Base-by-base conservation (phyloP, 495 filamentous ascomycete genomes). In the Rhypophila decipiens region DNA sequence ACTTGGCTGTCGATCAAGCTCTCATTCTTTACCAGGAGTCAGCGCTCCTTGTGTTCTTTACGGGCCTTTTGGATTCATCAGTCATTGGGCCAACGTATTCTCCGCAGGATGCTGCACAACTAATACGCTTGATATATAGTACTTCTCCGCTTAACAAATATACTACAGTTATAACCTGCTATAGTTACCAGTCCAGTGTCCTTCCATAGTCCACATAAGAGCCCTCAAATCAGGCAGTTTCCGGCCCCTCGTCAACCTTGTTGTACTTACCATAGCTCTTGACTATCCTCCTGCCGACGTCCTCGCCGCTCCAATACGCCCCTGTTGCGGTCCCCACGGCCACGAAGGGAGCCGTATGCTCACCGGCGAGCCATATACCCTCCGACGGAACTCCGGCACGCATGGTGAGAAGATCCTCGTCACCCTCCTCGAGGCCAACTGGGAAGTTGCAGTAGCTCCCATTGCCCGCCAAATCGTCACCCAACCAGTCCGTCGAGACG, bases 361-460 rank as follows among this genome's bases (percentile, higher is more conserved):
- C 91, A 0, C 91, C 91, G 1, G 91, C 93, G 54, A 96, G 79
- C 90, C 90, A 98, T 3, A 96, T 53, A 1, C 84, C 80, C 15
- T 86, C 73, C 11, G 77, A 79, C 4, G 79, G 73, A 36, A 86
- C 66, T 2, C 90, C 91, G 2, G 76, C 67, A 24, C 90, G 71
- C 71, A 96, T 78, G 1, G 73, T 66, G 59, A 84, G 74, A 29
- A 96, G 82, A 55, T 96, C 91, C 41, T 70, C 60, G 37, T 84
- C 82, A 0, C 80, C 89, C n/a, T 80, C 70, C 50, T 78, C 60
- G 17, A 94, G 57, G 0, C 88, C 91, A 27, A 84, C 71, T 61
- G 87, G 88, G 69, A 96, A 96, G 44, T 95, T 98, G 23, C 73
- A 77, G 59, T 98, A 98, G 33, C 84, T 88, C n/a, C 91, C 93